A percentile compares a stretch with the other conserved stretches of the same genome.
phyloP scores from a whole-genome alignment of 208 protist species.

The Herpetomonas muscarum region DNA sequence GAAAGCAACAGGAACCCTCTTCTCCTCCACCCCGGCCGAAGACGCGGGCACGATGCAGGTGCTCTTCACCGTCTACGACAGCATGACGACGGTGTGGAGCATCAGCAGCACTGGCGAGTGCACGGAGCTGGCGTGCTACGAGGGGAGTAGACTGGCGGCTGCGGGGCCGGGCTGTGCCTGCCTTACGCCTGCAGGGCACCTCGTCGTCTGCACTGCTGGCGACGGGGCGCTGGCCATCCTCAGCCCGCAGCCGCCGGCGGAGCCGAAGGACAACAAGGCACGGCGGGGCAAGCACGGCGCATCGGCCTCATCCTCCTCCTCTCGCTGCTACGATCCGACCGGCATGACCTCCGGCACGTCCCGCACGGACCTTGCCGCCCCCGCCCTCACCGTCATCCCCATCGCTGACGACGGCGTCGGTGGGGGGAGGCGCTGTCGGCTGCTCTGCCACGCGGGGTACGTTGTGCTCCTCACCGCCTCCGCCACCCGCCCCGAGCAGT shows the following conservation, averaged over 20 bases:
- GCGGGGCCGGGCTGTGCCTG: neutral
- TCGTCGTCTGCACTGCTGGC: neutral
- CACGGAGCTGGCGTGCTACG: neutral
- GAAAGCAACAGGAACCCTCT: no score
- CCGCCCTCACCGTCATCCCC: slow-evolving; percentile 53
- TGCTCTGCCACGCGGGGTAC: slow-evolving; percentile 83
- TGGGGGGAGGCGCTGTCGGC: slow-evolving; percentile 36
- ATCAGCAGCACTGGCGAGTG: slow-evolving; percentile 1
- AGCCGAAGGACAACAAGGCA: no score
- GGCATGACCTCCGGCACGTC: no score
- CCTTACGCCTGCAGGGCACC: neutral
- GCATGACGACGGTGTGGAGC: neutral
- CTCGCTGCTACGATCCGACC: neutral
- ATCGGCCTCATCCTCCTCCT: no score
- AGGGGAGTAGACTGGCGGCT: neutral
- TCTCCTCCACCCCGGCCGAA: no score
- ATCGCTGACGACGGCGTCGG: slow-evolving; percentile 64
- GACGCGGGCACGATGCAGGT: neutral
- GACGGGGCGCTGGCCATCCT: neutral
- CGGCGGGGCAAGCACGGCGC: no score
- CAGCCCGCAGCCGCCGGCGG: neutral
- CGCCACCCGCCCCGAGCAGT: slow-evolving; percentile 32
- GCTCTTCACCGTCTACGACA: neutral
- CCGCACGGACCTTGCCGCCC: no score
- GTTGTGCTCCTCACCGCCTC: slow-evolving; percentile 78